Percentiles rank a stretch among this genome's conserved stretches.
phyloP scores from a whole-genome alignment of 352 stramenopile species.

The Globisporangium megalacanthum region DNA sequence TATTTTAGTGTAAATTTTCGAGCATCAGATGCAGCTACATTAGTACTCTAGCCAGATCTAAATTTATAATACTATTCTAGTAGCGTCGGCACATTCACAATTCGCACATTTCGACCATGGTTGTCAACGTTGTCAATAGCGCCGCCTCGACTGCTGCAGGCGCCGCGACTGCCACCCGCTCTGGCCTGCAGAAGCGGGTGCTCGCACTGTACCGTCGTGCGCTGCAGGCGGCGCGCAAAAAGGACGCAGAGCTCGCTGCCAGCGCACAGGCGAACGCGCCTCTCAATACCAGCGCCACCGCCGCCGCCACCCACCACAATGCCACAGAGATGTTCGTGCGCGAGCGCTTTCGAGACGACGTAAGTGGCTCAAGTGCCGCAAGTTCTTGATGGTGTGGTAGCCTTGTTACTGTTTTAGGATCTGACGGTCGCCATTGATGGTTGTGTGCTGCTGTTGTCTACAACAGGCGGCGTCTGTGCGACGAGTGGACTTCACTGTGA shows the following conservation, averaged over 20 bases:
- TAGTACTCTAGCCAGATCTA: no score
- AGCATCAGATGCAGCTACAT: no score
- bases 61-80: no score
- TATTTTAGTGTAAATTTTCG: no score
- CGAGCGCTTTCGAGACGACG: slow-evolving; percentile 71
- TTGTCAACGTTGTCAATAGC: slow-evolving; percentile 11
- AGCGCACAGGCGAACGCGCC: slow-evolving; percentile 14
- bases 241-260: slow-evolving; percentile 29
- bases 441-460: background rate
- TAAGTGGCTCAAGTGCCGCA: slow-evolving; percentile 15
- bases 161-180: slow-evolving; percentile 26
- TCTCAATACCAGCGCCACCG: background rate
- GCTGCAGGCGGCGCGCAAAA: slow-evolving; percentile 46
- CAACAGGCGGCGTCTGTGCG: slow-evolving; percentile 42
- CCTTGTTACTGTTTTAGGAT: background rate
- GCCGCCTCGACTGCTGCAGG: slow-evolving; percentile 14
- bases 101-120: background rate
- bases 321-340: slow-evolving; percentile 55
- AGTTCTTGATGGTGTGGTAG: background rate
- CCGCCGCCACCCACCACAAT: slow-evolving; percentile 1
- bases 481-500: slow-evolving; percentile 72
- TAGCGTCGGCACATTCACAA: background rate
- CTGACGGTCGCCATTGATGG: background rate
- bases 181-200: slow-evolving; percentile 76
- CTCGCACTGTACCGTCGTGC: slow-evolving; percentile 64